Base-by-base conservation (phyloP, 805 yeast species). In the Middelhovenomyces tepae region DNA sequence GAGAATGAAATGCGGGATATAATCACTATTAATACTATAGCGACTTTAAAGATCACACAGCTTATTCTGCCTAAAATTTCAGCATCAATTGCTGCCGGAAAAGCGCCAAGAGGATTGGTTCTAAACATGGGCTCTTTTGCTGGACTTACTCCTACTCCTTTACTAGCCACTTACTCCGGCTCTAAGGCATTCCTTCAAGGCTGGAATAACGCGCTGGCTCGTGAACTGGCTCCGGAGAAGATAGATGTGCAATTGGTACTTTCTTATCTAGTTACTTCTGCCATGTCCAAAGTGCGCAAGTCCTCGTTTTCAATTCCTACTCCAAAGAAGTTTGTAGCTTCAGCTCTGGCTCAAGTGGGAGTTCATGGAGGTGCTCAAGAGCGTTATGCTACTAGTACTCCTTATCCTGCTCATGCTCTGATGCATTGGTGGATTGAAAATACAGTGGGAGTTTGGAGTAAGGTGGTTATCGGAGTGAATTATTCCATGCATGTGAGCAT, bases 71-170 rank as follows among this genome's bases (percentile, higher is more conserved):
- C 95, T 28, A 51, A 62, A n/a, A 76, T 91, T 47, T 56, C 67
- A 22, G 60, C 65, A 10, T 71, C 82, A 26, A 67, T 73, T 16
- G 59, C 62, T 26, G 46, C 54, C 16, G 49, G 62, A 23, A 46
- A 51, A 16, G 36, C 48, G 3, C 43, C 47, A 25, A 54, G 57
- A 17, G 95, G 94, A 24, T 69, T 91, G 49, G 73, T 91, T 39
- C 65, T 91, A 47, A 86, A 91, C 19, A 84, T 91, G 95, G 96
- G 97, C 28, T 89, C 97, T 3, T 89, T 91, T 53, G 94, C 95
- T 34, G 98, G 97, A 3, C 68, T 87, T 46, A 66, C 84, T 29
- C 97, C 98, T 36, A 78, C 95, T 8, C 97, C 98, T 15, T 69
- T 75, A 46, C 69, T 91, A 47, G 94, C 97, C 13, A 81, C 87